Conservation (phyloP, 1,284 basidiomycete genomes). For the Rugosomyces carneus region DNA sequence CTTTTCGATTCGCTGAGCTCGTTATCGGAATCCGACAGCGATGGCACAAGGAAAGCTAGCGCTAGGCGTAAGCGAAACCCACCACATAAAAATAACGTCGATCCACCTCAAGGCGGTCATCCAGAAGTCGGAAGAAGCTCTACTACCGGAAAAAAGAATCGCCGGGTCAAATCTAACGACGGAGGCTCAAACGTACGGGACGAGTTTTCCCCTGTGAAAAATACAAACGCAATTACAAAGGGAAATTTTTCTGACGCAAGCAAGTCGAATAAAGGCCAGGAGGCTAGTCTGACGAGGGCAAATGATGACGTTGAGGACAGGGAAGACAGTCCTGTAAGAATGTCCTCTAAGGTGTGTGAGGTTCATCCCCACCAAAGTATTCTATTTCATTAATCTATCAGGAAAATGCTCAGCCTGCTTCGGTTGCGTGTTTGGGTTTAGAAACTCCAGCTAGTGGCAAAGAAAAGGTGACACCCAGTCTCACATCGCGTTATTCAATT, state of each 20-base stretch:
- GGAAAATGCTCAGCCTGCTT: conserved; percentile 14
- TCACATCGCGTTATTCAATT: conserved; percentile 34
- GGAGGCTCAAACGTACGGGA: conserved; percentile 4
- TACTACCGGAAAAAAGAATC: conserved; percentile 1
- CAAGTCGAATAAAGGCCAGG: background rate
- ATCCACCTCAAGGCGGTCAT: background rate
- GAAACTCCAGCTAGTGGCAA: conserved; percentile 4
- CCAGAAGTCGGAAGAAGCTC: conserved; percentile 2
- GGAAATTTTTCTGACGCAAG: background rate
- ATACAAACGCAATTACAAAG: background rate
- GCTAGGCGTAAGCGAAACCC: conserved; percentile 11
- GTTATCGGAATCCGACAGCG: conserved; percentile 15
- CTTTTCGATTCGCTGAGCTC: conserved; percentile 17
- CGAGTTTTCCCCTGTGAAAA: background rate
- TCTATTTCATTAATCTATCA: conserved; percentile 1
- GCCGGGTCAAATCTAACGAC: conserved; percentile 11
- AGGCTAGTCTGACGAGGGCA: background rate
- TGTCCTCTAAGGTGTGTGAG: conserved; percentile 12
- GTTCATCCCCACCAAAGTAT: background rate
- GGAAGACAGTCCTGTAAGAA: background rate
- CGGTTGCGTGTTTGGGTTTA: background rate
- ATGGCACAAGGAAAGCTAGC: conserved; percentile 5
- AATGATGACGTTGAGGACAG: background rate
- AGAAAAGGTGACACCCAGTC: conserved; percentile 18
- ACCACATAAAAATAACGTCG: conserved; percentile 1